Percentiles rank a stretch among this genome's conserved stretches.
These are phyloP conservation scores for Tolypocladium tundrense DNA, from an alignment of 2,329 filamentous ascomycete genomes.

Conservation along the genomic window DNA sequence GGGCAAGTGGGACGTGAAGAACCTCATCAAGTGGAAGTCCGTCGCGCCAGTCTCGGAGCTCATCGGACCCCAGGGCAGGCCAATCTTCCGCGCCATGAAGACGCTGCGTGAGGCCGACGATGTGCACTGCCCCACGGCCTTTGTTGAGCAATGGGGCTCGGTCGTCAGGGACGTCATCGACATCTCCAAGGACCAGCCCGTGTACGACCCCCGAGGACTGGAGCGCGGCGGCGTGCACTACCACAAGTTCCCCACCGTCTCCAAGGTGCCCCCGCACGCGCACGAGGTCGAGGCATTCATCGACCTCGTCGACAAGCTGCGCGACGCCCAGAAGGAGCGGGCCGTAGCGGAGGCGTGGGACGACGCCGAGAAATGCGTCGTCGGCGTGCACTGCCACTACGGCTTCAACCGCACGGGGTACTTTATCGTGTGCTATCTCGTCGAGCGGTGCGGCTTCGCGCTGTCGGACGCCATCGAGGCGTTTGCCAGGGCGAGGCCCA, in stretches of 20 bases:
- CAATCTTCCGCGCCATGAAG: constrained; percentile 81
- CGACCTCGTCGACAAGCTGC: constrained; percentile 46
- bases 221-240: constrained; percentile 59
- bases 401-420: constrained; percentile 93
- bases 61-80: constrained; percentile 44
- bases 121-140: constrained; percentile 63
- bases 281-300: constrained; percentile 45
- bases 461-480: constrained; percentile 70
- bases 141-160: constrained; percentile 56
- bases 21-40: constrained; percentile 81
- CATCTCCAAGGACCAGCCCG: constrained; percentile 81
- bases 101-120: constrained; percentile 86
- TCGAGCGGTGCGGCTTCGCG: constrained; percentile 63
- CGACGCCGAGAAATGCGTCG: constrained; percentile 31
- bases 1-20: constrained; percentile 98
- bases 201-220: constrained; percentile 70
- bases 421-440: constrained; percentile 82
- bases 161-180: constrained; percentile 72
- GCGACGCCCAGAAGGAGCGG: constrained; percentile 36
- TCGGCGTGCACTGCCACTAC: constrained; percentile 91
- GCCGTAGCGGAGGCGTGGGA: constrained; percentile 27
- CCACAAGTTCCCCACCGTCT: constrained; percentile 84
- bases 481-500: constrained; percentile 63
- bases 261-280: constrained; percentile 69
- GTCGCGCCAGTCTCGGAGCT: constrained; percentile 67